Evolutionary conservation across 2,329 filamentous ascomycete species (phyloP).

Genomic region (Basipetospora chlamydospora): DNA sequence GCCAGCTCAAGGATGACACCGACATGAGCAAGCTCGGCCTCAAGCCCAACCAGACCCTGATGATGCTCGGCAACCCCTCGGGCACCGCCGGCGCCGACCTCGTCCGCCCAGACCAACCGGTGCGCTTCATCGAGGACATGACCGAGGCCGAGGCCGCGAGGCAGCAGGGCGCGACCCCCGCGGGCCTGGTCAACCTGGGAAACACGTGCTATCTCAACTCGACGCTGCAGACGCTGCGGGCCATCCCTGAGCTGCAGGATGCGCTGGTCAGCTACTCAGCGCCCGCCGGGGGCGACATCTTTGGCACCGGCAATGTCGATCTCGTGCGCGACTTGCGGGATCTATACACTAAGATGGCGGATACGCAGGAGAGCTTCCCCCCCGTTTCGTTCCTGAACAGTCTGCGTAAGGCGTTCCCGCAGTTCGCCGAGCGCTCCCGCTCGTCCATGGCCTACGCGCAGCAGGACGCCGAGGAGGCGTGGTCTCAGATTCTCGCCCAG

Average conservation of each 20-base stretch:
- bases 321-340: slow-evolving; percentile 49
- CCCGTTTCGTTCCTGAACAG: slow-evolving; percentile 72
- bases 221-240: slow-evolving; percentile 77
- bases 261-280: slow-evolving; percentile 48
- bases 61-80: slow-evolving; percentile 91
- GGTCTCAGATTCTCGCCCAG: slow-evolving; percentile 85
- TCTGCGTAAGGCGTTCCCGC: slow-evolving; percentile 67
- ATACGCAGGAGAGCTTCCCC: slow-evolving; percentile 76
- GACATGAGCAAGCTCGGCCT: slow-evolving; percentile 71
- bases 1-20: slow-evolving; percentile 90
- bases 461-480: slow-evolving; percentile 96
- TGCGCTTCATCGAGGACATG: slow-evolving; percentile 96
- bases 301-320: slow-evolving; percentile 8
- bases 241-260: slow-evolving; percentile 81
- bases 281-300: slow-evolving; percentile 35
- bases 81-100: slow-evolving; percentile 45
- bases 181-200: slow-evolving; percentile 80
- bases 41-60: slow-evolving; percentile 74
- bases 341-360: slow-evolving; percentile 77
- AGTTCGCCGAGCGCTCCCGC: slow-evolving; percentile 82
- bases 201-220: slow-evolving; percentile 99
- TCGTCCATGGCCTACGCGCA: slow-evolving; percentile 80
- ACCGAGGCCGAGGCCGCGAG: slow-evolving; percentile 81
- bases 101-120: slow-evolving; percentile 60
- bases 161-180: slow-evolving; percentile 70